These are phyloP conservation scores for Neurospora tetrasperma DNA, from an alignment of 495 filamentous ascomycete genomes.

Conservation along the genomic window DNA sequence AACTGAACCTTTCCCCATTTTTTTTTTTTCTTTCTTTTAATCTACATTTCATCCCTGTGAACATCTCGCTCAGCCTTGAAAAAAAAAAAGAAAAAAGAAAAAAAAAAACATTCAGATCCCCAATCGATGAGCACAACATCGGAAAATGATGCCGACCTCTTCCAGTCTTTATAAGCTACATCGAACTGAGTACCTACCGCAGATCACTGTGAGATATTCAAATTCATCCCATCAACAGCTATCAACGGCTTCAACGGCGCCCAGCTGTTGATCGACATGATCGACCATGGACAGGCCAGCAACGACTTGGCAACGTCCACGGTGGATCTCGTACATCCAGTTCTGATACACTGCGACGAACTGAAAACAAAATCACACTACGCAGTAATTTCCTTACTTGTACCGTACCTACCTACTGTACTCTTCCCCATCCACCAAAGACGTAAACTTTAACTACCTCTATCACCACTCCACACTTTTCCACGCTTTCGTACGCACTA, in stretches of 20 bases:
- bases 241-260: not conserved
- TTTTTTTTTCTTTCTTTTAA: no score
- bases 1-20: no score
- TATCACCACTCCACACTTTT: not conserved
- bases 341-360: not conserved
- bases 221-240: not conserved
- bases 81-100: no score
- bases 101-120: no score
- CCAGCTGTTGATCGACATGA: not conserved
- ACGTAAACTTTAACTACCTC: not conserved
- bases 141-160: not conserved
- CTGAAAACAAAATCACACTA: no score
- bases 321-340: not conserved
- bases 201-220: not conserved
- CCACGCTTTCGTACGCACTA: conserved; percentile 8
- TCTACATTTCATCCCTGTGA: no score
- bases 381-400: no score
- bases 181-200: not conserved
- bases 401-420: no score
- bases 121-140: not conserved
- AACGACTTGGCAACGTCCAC: not conserved
- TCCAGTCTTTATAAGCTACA: not conserved
- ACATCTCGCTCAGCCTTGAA: no score
- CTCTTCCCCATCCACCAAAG: not conserved
- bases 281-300: not conserved